Base-by-base conservation (phyloP, 2,329 filamentous ascomycete species). In the Hypoxylon sp. region DNA sequence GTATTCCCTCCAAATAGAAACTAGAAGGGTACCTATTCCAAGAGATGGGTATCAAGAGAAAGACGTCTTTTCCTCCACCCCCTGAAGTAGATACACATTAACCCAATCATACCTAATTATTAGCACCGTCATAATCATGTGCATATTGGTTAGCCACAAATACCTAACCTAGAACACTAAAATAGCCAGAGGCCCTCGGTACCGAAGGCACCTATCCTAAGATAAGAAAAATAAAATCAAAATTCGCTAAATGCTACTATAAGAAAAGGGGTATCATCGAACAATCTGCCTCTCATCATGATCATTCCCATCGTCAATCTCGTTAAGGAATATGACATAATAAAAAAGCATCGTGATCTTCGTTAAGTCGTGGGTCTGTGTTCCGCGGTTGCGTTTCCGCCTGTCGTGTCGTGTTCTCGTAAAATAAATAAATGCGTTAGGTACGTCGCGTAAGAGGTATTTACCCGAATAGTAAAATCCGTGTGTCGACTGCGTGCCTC, bases 231-330 rank as follows among this genome's bases (percentile, higher is more conserved):
- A 57, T 37, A 19, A 68, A 59, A 62, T 63, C 48, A 61, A 55
- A 3, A 62, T 33, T 68, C 65, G 68, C 65, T 70, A 60, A 51
- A 70, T 70, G 65, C 64, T 68, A 51, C 19, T 26, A 51, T 31
- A 42, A 63, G 26, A 44, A 22, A 47, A 42, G 47, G 65, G 68
- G 68, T 70, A 70, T 70, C 68, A 70, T 68, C 51, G 52, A 57
- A 48, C 68, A 71, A 67, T 71, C 63, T 71, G 63, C 63, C 65
- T 56, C 59, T 66, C 48, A 11, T 56, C 46, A n/a, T 69, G 31
- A 35, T 59, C 42, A 39, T 59, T 50, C 24, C 63, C 44, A 29
- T 71, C 68, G 47, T 71, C 53, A 50, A 54, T 52, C 19, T 68
- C 65, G 37, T 71, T 31, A 63, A 44, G 10, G 35, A 31, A 50